These are phyloP conservation scores for Earliella scabrosa DNA, from an alignment of 1,284 basidiomycete genomes.

Conservation along the genomic window DNA sequence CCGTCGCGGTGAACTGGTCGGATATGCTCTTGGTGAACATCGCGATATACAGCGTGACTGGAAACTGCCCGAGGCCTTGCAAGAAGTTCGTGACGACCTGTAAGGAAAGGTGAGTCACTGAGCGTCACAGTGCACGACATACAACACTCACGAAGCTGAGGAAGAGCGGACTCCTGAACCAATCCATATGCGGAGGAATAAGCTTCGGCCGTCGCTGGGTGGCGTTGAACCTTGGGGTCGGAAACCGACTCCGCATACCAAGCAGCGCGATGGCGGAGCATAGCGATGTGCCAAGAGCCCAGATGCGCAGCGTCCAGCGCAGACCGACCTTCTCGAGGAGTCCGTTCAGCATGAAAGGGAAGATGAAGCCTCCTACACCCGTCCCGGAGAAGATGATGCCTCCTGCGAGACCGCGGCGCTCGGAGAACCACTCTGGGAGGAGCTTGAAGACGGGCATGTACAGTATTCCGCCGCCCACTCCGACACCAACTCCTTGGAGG, in stretches of 20 bases:
- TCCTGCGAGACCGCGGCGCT: constrained; percentile 30
- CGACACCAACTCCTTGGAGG: constrained; percentile 30
- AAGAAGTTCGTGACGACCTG: constrained; percentile 25
- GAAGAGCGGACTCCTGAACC: constrained; percentile 28
- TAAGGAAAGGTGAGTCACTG: background rate
- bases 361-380: constrained; percentile 32
- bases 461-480: constrained; percentile 26
- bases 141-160: constrained; percentile 27
- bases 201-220: constrained; percentile 22
- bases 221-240: constrained; percentile 21
- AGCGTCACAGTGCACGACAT: no score
- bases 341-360: constrained; percentile 30
- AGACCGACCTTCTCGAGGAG: constrained; percentile 28
- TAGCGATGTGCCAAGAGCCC: constrained; percentile 23
- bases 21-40: constrained; percentile 29
- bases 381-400: constrained; percentile 33
- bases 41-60: constrained; percentile 34
- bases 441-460: constrained; percentile 30
- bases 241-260: constrained; percentile 27
- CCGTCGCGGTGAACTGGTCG: constrained; percentile 27
- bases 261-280: constrained; percentile 23
- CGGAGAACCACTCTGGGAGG: constrained; percentile 28
- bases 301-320: constrained; percentile 31
- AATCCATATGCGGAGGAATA: constrained; percentile 28
- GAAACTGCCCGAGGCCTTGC: constrained; percentile 33